Base-by-base conservation (phyloP, 176 grass and related monocot species). In the Avena atlantica region DNA sequence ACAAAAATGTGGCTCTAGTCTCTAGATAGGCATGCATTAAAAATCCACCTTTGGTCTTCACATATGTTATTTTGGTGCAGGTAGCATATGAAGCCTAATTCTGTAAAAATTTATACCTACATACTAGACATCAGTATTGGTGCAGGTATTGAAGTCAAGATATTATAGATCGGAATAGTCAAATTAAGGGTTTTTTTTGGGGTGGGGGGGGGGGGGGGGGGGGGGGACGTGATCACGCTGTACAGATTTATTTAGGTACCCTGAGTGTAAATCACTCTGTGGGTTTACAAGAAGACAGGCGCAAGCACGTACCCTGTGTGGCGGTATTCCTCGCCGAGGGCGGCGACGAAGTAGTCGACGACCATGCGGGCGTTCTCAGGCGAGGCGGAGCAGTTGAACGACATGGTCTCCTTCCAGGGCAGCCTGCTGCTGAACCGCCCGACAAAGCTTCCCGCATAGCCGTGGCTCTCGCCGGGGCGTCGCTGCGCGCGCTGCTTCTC, bases 371-470 rank as follows among this genome's bases (percentile, higher is more conserved):
- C 78, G 23, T 78, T 88, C 69, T 37, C 58, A 45, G 27, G 81
- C 63, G 84, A 57, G 11, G 62, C 53, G 57, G 82, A 56, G 70
- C 82, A 83, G 72, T 83, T 67, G 56, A 90, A 86, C 29, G 85
- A 90, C 20, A 83, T 53, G 9, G 78, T 89, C 56, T 93, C 89
- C 85, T 88, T 93, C 88, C 84, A 78, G 25, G 59, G 51, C 7
- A 80, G 86, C 84, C 17, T 37, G 70, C 31, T 17, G 59, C n/a
- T 8, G 76, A 66, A 86, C 83, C 93, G 67, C 0, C 80, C 88
- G 0, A 92, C 87, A 82, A 94, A 98, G 86, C 96, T 96, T 74
- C 96, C 94, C 2, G 96, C 96, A 86, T 94, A 98, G 50, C 93
- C 96, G 74, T 93, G 86, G 74, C 70, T 91, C 89, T 98, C 92